Base-by-base conservation (phyloP, 2,329 filamentous ascomycete species). In the Neopestalotiopsis clavispora region DNA sequence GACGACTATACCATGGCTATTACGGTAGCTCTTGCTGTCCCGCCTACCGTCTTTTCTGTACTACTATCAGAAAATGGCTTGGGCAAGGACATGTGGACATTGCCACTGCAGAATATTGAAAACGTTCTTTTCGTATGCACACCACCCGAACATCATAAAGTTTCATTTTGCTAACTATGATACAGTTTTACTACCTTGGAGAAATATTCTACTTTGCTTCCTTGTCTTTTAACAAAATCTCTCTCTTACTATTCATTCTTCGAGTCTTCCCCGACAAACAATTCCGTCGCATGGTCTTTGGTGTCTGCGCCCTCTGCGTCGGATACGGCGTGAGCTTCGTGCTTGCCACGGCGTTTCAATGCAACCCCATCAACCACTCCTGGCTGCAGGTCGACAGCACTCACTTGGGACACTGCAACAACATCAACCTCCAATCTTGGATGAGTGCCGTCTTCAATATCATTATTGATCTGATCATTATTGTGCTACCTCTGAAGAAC, bases 161-260 rank as follows among this genome's bases (percentile, higher is more conserved):
- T 6, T 28, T 17, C 10, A 23, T n/a, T 17, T 38, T 17, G 23
- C 64, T 66, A 49, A 66, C 45, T 34, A 7, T 20, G 20, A 4
- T 7, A 7, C 69, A 72, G 70, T 71, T 67, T 38, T 80, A 80
- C 65, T 81, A 79, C 70, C 70, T 75, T 12, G 70, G 77, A 61
- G 76, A 79, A 65, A 75, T 81, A n/a, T 75, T 78, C 42, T 80
- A 80, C 71, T 75, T 80, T 40, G 72, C 75, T 38, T 73, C 77
- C n/a, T 74, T 78, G 2, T 73, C 75, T 2, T 71, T 80, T 4
- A 77, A 73, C 23, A 79, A 80, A 71, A 76, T 80, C 20, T 79
- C 78, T 6, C 74, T 80, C 59, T 71, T 80, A 4, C 74, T 74
- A 67, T 79, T 80, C 70, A 76, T 76, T 67, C 74, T 80, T 13